Evolutionary conservation across 192 early-diverging fungal genomes (phyloP).

Genomic region (Chytriomyces confervae): DNA sequence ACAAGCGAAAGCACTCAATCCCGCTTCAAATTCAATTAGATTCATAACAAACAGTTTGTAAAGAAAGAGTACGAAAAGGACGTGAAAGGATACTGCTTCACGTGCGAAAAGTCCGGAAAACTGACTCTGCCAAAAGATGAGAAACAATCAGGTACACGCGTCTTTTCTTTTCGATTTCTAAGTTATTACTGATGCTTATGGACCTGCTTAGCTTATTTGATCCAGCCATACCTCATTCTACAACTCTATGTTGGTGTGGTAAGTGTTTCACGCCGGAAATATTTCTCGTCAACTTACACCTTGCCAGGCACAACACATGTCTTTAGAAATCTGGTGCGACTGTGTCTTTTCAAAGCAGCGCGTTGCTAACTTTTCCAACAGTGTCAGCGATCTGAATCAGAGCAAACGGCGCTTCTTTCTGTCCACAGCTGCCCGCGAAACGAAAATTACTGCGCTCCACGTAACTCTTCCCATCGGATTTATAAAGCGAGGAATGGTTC

Average conservation of each 20-base stretch:
- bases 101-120: slow-evolving; percentile 43
- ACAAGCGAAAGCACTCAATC: neutral
- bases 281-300: neutral
- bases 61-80: slow-evolving; percentile 44
- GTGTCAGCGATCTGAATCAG: slow-evolving; percentile 48
- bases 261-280: neutral
- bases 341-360: neutral
- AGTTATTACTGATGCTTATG: neutral
- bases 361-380: neutral
- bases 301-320: slow-evolving; percentile 37
- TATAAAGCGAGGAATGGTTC: slow-evolving; percentile 36
- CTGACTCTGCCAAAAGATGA: slow-evolving; percentile 50
- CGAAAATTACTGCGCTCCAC: slow-evolving; percentile 53
- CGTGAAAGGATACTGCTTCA: slow-evolving; percentile 48
- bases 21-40: neutral
- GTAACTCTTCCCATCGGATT: slow-evolving; percentile 41
- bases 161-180: neutral
- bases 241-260: slow-evolving; percentile 46
- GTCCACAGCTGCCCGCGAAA: slow-evolving; percentile 41
- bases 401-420: slow-evolving; percentile 51
- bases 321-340: slow-evolving; percentile 44
- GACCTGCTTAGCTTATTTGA: slow-evolving; percentile 40
- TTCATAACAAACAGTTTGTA: slow-evolving; percentile 41
- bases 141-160: slow-evolving; percentile 37
- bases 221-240: slow-evolving; percentile 50